phyloP scores from a whole-genome alignment of 1,284 basidiomycete species.

The Volvariella surrecta region DNA sequence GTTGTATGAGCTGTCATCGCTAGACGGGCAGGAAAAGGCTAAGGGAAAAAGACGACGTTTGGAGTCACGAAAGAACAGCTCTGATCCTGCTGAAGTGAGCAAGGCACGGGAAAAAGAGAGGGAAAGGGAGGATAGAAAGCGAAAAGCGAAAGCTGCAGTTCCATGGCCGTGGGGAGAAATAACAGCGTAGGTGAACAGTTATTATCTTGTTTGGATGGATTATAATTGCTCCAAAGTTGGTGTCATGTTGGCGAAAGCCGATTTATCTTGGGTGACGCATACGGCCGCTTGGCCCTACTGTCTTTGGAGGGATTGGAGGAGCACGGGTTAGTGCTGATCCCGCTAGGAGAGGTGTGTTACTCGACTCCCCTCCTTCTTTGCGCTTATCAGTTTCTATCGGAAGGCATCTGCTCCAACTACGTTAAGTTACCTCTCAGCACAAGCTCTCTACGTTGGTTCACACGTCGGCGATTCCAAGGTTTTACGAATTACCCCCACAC shows the following conservation, averaged over 20 bases:
- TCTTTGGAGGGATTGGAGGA: slow-evolving; percentile 39
- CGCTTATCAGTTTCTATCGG: neutral
- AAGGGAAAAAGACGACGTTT: slow-evolving; percentile 41
- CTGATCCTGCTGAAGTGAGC: slow-evolving; percentile 26
- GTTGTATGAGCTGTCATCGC: slow-evolving; percentile 46
- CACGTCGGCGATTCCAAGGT: slow-evolving; percentile 80
- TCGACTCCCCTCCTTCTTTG: slow-evolving; percentile 3
- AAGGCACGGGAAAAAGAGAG: slow-evolving; percentile 48
- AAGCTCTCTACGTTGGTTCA: slow-evolving; percentile 77
- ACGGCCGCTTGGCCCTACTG: slow-evolving; percentile 64
- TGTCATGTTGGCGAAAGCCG: slow-evolving; percentile 34
- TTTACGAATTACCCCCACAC: slow-evolving; percentile 45
- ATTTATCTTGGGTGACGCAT: slow-evolving; percentile 67
- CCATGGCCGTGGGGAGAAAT: slow-evolving; percentile 71
- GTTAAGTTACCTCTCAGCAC: slow-evolving; percentile 69
- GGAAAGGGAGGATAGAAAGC: slow-evolving; percentile 41
- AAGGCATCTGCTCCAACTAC: slow-evolving; percentile 73
- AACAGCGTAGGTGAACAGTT: slow-evolving; percentile 38
- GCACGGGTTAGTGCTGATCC: slow-evolving; percentile 48
- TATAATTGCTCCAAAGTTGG: slow-evolving; percentile 29
- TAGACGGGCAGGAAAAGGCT: slow-evolving; percentile 40
- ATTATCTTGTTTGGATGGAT: neutral
- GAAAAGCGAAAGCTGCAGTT: slow-evolving; percentile 42
- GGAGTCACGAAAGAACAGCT: slow-evolving; percentile 39
- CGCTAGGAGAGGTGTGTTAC: slow-evolving; percentile 64